phyloP scores from a whole-genome alignment of 139 green algal species.

The Chlorella sp. region DNA sequence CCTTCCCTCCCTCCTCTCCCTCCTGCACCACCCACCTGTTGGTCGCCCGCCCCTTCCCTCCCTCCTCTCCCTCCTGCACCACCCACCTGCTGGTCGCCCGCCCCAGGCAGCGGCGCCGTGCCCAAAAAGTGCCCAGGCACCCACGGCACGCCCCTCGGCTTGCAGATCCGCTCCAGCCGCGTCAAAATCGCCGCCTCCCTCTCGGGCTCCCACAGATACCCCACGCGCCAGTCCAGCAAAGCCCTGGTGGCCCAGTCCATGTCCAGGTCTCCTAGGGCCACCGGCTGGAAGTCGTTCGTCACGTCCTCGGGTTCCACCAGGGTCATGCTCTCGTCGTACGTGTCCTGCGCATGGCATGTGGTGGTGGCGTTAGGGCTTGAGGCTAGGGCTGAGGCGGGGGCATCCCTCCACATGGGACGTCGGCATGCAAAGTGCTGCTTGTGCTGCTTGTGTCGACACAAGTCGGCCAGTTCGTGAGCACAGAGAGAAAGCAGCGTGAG shows the following conservation, averaged over 20 bases:
- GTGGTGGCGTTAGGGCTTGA: no score
- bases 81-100: neutral
- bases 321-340: slow-evolving; percentile 22
- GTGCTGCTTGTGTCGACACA: no score
- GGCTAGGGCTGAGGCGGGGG: no score
- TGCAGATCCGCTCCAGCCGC: slow-evolving; percentile 42
- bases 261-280: slow-evolving; percentile 66
- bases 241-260: slow-evolving; percentile 48
- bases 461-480: no score
- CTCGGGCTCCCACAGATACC: slow-evolving; percentile 16
- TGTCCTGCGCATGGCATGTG: no score
- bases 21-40: neutral
- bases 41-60: neutral
- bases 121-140: slow-evolving; percentile 15
- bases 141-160: slow-evolving; percentile 33
- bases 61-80: no score
- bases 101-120: neutral
- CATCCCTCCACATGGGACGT: no score
- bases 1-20: no score
- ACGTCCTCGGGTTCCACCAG: slow-evolving; percentile 32
- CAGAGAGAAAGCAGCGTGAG: no score
- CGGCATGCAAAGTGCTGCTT: no score
- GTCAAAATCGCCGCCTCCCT: slow-evolving; percentile 13
- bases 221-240: slow-evolving; percentile 66
- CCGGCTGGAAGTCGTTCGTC: slow-evolving; percentile 60